Evolutionary conservation across 208 protist genomes (phyloP).

Genomic region (Wallacemonas sp.): DNA sequence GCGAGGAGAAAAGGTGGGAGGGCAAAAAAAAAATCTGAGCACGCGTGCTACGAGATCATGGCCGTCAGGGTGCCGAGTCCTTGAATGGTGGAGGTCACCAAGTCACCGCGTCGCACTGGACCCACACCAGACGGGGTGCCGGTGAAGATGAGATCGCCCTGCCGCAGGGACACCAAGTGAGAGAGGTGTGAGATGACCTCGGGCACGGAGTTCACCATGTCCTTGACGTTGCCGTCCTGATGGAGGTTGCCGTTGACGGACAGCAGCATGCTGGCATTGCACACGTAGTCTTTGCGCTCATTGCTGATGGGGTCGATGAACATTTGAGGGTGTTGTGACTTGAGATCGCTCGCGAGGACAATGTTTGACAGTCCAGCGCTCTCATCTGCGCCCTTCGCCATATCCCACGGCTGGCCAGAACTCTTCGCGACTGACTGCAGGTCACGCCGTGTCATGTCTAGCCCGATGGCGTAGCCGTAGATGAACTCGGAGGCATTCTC

Average conservation of each 20-base stretch:
- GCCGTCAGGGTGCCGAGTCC: constrained; percentile 54
- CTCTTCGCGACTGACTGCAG: constrained; percentile 73
- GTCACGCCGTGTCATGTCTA: constrained; percentile 91
- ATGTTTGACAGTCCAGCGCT: constrained; percentile 56
- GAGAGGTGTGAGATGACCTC: constrained; percentile 66
- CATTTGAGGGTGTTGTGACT: constrained; percentile 29
- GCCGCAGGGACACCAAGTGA: constrained; percentile 69
- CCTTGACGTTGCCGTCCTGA: constrained; percentile 59
- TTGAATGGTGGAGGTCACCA: constrained; percentile 60
- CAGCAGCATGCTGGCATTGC: constrained; percentile 44
- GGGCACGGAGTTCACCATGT: constrained; percentile 64
- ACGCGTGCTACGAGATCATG: background rate
- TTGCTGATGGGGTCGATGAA: constrained; percentile 31
- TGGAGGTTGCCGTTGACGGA: constrained; percentile 65
- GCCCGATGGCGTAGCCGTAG: constrained; percentile 74
- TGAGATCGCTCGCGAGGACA: constrained; percentile 36
- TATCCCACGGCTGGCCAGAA: constrained; percentile 78
- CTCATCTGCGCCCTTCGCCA: constrained; percentile 86
- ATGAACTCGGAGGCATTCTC: constrained; percentile 58
- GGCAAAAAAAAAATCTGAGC: too few species aligned
- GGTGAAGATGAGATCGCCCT: constrained; percentile 86
- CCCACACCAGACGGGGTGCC: constrained; percentile 86
- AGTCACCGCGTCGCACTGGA: constrained; percentile 65
- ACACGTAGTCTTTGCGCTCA: constrained; percentile 1
- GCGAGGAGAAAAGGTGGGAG: too few species aligned